Evolutionary conservation across 768 basidiomycete species (phyloP).

Genomic region (Russula virescens): DNA sequence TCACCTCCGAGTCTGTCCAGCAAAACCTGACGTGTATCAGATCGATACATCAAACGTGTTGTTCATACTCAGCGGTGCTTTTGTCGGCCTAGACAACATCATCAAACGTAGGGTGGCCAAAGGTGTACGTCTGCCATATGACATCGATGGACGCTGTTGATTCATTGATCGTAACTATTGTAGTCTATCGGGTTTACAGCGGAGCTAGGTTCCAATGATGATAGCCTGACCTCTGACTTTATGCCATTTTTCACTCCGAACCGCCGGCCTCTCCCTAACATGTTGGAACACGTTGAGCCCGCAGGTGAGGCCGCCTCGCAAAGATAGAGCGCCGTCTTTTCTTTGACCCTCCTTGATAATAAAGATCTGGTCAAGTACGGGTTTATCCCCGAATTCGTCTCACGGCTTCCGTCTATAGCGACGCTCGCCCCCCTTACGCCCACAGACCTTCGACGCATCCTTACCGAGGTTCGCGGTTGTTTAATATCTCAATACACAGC

Average conservation of each 20-base stretch:
- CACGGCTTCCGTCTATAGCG: constrained; percentile 88
- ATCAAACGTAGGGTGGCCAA: constrained; percentile 76
- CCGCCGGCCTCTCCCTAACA: constrained; percentile 44
- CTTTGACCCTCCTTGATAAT: not conserved
- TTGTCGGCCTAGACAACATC: constrained; percentile 83
- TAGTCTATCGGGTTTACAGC: constrained; percentile 89
- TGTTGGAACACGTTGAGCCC: constrained; percentile 69
- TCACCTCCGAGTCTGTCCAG: constrained; percentile 30
- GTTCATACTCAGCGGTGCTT: constrained; percentile 94
- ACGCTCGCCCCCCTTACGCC: constrained; percentile 75
- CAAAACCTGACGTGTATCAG: constrained; percentile 60
- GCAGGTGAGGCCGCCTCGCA: constrained; percentile 38
- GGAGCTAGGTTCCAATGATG: constrained; percentile 39
- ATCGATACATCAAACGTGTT: constrained; percentile 88
- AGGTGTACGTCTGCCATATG: constrained; percentile 51
- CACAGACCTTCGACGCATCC: constrained; percentile 78
- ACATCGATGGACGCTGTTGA: not conserved
- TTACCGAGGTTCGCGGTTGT: constrained; percentile 89
- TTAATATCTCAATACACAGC: constrained; percentile 85
- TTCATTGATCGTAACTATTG: constrained; percentile 11
- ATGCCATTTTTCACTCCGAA: constrained; percentile 79
- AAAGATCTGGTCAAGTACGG: constrained; percentile 83
- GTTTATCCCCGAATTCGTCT: constrained; percentile 95
- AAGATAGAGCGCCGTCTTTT: not conserved
- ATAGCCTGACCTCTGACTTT: constrained; percentile 31